Evolutionary conservation across 225 moss, liverwort and hornwort species (phyloP), one percentile per base, ranked within the genome.

Genomic region (Pleurozium schreberi): DNA sequence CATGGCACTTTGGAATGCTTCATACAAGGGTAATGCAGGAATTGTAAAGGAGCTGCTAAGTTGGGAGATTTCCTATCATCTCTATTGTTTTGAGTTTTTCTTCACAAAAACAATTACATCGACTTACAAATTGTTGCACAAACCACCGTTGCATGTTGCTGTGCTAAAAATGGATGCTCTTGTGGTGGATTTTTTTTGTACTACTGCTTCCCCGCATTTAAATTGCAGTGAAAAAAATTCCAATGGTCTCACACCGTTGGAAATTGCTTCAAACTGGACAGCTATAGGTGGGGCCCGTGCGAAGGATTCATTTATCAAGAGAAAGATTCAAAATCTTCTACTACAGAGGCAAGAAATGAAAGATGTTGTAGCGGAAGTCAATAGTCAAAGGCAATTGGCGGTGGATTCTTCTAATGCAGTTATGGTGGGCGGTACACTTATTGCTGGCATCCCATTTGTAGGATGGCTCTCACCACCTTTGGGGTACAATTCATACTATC

Each of bases 391-490:
- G 62, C 80, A 80, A 14, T 27, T 85, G 80, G 40, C 3, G 1
- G 73, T 85, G 20, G 28, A 53, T 70, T 89, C 43, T 6, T 23
- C 91, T 0, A 89, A 91, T 76, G 85, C 85, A 0, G 52, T 89
- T 10, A 28, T 91, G 33, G 89, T 93, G 11, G 91, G 89, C 1
- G 91, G 77, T 22, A 78, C 82, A 0, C 36, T 93, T 49, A 85
- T 93, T 86, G 89, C 91, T 18, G 19, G 87, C 23, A 87, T 88
- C 1, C 89, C 91, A 19, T 93, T 57, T 80, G 86, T 8, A 12
- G 89, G 87, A 47, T 91, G 91, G 91, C 49, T 91, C 5, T 16
- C 7, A 43, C 65, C 82, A 1, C 82, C 82, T 2, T 82, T 82
- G 64, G 64, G 82, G 6, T 82, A 83, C 38, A 47, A 25, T 50